phyloP scores from a whole-genome alignment of 2,329 filamentous ascomycete genomes.

The Plenodomus biglobosus region DNA sequence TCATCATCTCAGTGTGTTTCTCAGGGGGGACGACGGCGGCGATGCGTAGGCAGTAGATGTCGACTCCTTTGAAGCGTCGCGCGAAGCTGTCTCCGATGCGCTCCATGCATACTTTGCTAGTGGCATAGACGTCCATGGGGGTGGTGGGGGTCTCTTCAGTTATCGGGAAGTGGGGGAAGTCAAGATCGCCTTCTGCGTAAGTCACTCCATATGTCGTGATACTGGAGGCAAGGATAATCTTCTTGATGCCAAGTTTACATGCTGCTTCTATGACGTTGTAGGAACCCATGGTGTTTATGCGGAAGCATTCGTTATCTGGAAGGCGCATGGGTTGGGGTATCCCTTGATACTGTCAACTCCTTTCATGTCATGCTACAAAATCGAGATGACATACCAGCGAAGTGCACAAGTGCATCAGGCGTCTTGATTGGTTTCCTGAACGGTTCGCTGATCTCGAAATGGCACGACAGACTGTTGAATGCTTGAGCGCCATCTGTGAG shows the following conservation, averaged over 20 bases:
- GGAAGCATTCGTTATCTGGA: conserved; percentile 61
- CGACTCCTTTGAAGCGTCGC: conserved; percentile 52
- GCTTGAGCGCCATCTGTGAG: conserved; percentile 58
- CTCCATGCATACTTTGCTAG: conserved; percentile 62
- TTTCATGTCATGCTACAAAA: background rate
- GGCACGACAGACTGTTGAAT: conserved; percentile 57
- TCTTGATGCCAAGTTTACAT: conserved; percentile 61
- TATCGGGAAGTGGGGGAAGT: conserved; percentile 60
- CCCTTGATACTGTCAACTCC: conserved; percentile 11
- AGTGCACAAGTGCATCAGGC: conserved; percentile 64
- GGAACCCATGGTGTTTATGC: conserved; percentile 35
- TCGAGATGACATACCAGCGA: conserved; percentile 48
- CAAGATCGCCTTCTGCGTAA: conserved; percentile 59
- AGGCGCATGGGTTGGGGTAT: conserved; percentile 60
- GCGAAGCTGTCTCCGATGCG: conserved; percentile 58
- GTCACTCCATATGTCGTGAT: conserved; percentile 61
- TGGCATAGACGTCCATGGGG: conserved; percentile 62
- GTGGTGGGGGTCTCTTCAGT: conserved; percentile 60
- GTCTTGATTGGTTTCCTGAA: conserved; percentile 39
- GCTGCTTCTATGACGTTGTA: conserved; percentile 65
- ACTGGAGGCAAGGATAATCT: conserved; percentile 61
- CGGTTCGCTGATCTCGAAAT: conserved; percentile 54
- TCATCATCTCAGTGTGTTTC: conserved; percentile 56
- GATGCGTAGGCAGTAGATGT: conserved; percentile 62
- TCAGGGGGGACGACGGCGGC: conserved; percentile 62